These are phyloP conservation scores for Chaetothyriales sp. DNA, from an alignment of 2,329 filamentous ascomycete genomes.

Conservation along the genomic window DNA sequence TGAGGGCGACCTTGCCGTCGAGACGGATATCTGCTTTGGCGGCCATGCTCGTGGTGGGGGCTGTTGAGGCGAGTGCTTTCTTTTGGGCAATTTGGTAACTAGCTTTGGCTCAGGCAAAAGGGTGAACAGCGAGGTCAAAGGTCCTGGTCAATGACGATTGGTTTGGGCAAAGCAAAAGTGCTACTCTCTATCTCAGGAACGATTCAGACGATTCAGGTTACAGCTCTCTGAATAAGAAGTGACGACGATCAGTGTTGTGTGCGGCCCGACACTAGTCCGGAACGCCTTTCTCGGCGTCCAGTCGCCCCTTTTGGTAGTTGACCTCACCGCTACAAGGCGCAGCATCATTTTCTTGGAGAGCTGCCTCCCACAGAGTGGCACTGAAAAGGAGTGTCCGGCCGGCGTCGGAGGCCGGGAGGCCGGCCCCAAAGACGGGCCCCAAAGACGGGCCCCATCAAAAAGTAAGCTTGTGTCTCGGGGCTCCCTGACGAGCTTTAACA, in stretches of 20 bases:
- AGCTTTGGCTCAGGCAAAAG: not conserved
- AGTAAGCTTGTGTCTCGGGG: too few relatives aligned
- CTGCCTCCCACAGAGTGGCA: too few relatives aligned
- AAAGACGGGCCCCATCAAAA: too few relatives aligned
- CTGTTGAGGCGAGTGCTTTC: not conserved
- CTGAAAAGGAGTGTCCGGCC: too few relatives aligned
- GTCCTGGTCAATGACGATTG: not conserved
- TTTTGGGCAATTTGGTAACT: not conserved
- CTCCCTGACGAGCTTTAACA: too few relatives aligned
- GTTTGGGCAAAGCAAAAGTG: not conserved
- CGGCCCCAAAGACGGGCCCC: too few relatives aligned
- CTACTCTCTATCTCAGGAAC: not conserved
- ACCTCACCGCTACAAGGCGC: not conserved
- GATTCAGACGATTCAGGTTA: not conserved
- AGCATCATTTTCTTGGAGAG: not conserved
- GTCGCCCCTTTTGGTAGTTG: not conserved
- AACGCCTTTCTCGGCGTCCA: not conserved
- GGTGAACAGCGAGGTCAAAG: not conserved
- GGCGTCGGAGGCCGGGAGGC: too few relatives aligned
- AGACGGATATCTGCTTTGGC: slow-evolving; percentile 13
- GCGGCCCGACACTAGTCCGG: not conserved
- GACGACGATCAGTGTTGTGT: not conserved
- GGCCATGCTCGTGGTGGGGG: slow-evolving; percentile 6
- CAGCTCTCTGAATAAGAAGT: not conserved
- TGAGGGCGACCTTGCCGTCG: slow-evolving; percentile 27